Conservation (phyloP, 352 stramenopile species). For the Thalassiosira delicatula region DNA sequence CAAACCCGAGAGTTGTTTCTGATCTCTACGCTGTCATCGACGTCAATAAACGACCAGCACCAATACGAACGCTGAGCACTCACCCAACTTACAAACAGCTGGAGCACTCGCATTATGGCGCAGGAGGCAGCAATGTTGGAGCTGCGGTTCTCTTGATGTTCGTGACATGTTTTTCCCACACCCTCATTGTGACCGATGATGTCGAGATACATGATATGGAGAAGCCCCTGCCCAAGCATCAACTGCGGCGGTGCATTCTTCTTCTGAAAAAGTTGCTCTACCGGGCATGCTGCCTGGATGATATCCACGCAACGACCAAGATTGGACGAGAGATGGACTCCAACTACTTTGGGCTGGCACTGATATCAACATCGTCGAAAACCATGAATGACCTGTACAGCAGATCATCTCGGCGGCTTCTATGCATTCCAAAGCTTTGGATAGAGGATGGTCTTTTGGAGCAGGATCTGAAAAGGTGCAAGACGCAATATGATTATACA, state of each 20-base stretch:
- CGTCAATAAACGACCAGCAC: slow-evolving; percentile 37
- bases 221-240: slow-evolving; percentile 78
- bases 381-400: slow-evolving; percentile 81
- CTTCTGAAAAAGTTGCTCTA: slow-evolving; percentile 81
- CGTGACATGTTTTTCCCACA: slow-evolving; percentile 68
- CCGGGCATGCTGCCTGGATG: slow-evolving; percentile 77
- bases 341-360: slow-evolving; percentile 76
- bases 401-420: slow-evolving; percentile 71
- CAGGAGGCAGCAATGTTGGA: slow-evolving; percentile 55
- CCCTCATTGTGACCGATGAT: slow-evolving; percentile 84
- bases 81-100: slow-evolving; percentile 30
- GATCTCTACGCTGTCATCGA: too few species aligned
- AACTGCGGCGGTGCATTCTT: slow-evolving; percentile 79
- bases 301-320: slow-evolving; percentile 47
- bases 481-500: too few species aligned
- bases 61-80: slow-evolving; percentile 46
- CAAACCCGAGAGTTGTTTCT: too few species aligned
- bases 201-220: slow-evolving; percentile 84
- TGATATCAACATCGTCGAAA: slow-evolving; percentile 70
- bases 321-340: slow-evolving; percentile 24
- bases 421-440: slow-evolving; percentile 80
- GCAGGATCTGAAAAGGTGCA: too few species aligned
- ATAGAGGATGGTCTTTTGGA: slow-evolving; percentile 77
- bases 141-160: slow-evolving; percentile 76
- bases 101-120: slow-evolving; percentile 30